phyloP scores from a whole-genome alignment of 2,329 filamentous ascomycete species.

The Clonostachys rosea region DNA sequence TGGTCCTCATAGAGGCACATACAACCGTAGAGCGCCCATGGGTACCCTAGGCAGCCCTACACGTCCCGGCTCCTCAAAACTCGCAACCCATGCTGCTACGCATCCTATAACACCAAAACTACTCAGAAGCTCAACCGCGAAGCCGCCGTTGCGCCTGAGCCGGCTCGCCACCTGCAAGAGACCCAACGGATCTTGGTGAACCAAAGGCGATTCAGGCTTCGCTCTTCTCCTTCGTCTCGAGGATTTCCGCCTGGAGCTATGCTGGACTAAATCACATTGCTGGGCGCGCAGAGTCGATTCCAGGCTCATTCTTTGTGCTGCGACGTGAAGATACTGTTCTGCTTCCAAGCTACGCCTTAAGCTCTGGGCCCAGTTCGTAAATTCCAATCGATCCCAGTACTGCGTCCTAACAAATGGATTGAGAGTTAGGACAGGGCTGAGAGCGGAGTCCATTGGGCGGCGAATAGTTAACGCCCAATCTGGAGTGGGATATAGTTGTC shows the following conservation, averaged over 20 bases:
- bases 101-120: conserved; percentile 72
- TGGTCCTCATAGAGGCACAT: no score
- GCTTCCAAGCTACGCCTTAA: conserved; percentile 25
- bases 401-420: conserved; percentile 10
- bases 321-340: conserved; percentile 11
- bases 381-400: conserved; percentile 22
- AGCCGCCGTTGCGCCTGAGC: conserved; percentile 59
- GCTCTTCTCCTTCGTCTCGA: conserved; percentile 10
- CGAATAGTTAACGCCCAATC: conserved; percentile 6
- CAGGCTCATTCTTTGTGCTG: neutral
- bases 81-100: conserved; percentile 52
- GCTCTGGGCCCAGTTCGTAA: conserved; percentile 28
- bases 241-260: neutral
- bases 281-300: neutral
- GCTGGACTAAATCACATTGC: neutral
- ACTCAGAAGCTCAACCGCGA: conserved; percentile 69
- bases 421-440: conserved; percentile 4
- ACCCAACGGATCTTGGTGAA: conserved; percentile 72
- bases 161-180: conserved; percentile 66
- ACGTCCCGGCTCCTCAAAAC: no score
- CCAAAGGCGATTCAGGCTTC: conserved; percentile 19
- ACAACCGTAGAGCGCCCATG: no score
- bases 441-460: conserved; percentile 1
- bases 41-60: no score
- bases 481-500: neutral